Conservation (phyloP, 2,329 filamentous ascomycete genomes). For the Aspergillus texensis region DNA sequence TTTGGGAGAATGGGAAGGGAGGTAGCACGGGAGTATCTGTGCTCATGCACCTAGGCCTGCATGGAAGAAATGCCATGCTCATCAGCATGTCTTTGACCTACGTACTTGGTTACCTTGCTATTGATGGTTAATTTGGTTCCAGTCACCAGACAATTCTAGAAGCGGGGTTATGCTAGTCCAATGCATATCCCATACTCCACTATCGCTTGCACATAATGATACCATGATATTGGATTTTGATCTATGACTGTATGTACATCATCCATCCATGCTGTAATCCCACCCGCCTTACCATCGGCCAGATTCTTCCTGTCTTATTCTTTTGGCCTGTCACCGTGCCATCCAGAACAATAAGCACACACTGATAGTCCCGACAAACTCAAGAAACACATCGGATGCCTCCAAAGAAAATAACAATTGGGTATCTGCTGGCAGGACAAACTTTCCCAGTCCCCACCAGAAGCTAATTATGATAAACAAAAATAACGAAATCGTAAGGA, state of each 20-base stretch:
- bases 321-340: neutral
- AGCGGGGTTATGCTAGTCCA: neutral
- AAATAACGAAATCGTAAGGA: conserved; percentile 9
- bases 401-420: conserved; percentile 20
- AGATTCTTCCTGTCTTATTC: neutral
- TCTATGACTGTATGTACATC: neutral
- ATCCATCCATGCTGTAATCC: neutral
- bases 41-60: neutral
- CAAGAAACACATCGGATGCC: conserved; percentile 10
- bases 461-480: conserved; percentile 6
- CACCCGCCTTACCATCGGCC: neutral
- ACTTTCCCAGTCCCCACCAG: conserved; percentile 22
- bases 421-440: conserved; percentile 39
- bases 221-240: neutral
- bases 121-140: neutral
- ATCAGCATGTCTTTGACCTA: neutral
- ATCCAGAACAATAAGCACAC: neutral
- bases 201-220: neutral
- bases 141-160: neutral
- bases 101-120: neutral
- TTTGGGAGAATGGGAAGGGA: neutral
- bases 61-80: neutral
- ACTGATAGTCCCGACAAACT: neutral
- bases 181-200: neutral
- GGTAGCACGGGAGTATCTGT: neutral